Evolutionary conservation across 2,329 filamentous ascomycete genomes (phyloP).

Genomic region (Aspergillus vadensis): DNA sequence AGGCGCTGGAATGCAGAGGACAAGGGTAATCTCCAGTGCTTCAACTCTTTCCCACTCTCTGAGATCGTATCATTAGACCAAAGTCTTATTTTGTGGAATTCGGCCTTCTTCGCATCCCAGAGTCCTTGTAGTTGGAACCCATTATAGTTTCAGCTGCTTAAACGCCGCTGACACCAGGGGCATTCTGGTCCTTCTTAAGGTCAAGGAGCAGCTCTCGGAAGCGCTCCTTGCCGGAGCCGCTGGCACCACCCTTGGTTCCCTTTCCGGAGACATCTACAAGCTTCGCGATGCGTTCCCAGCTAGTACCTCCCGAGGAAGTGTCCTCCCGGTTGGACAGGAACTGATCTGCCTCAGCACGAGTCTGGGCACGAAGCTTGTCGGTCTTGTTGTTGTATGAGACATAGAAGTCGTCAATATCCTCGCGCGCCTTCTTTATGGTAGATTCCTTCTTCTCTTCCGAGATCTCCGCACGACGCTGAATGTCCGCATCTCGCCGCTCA

Average conservation of each 20-base stretch:
- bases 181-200: constrained; percentile 90
- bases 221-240: constrained; percentile 90
- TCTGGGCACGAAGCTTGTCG: constrained; percentile 88
- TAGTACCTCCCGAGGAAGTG: constrained; percentile 90
- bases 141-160: constrained; percentile 21
- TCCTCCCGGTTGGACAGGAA: constrained; percentile 88
- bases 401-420: constrained; percentile 98
- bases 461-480: constrained; percentile 80
- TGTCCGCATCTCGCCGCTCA: constrained; percentile 79
- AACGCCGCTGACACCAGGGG: constrained; percentile 60
- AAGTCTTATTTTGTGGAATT: background rate
- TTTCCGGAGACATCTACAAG: constrained; percentile 97
- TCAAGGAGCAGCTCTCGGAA: constrained; percentile 89
- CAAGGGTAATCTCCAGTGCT: constrained; percentile 11
- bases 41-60: constrained; percentile 2
- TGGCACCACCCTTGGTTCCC: constrained; percentile 79
- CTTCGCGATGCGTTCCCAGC: constrained; percentile 98
- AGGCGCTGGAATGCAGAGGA: constrained; percentile 13
- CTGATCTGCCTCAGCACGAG: constrained; percentile 87
- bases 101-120: background rate
- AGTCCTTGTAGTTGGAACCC: background rate
- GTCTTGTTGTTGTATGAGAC: constrained; percentile 99
- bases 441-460: constrained; percentile 80
- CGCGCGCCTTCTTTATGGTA: constrained; percentile 83
- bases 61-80: background rate